Conservation (phyloP, 352 stramenopile species). For the Achlya hypogyna region DNA sequence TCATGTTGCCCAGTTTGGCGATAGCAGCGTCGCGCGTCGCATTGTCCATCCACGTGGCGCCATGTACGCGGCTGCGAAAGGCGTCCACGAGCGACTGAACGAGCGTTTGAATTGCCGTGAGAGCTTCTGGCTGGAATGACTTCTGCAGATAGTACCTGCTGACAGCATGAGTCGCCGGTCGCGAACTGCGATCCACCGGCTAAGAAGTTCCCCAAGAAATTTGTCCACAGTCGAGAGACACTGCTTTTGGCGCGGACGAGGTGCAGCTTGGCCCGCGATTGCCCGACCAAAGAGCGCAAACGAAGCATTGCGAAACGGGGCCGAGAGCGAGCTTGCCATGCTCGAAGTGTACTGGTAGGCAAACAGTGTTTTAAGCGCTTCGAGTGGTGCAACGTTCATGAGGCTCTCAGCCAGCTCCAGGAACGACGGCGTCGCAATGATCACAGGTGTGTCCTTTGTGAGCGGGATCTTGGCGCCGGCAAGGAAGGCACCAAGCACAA, state of each 20-base stretch:
- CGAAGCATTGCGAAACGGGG: conserved; percentile 74
- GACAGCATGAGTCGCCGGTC: too few relatives aligned
- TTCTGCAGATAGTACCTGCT: conserved; percentile 17
- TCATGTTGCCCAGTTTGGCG: conserved; percentile 5
- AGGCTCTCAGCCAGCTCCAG: conserved; percentile 47
- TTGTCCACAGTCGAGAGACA: conserved; percentile 62
- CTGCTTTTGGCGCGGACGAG: conserved; percentile 85
- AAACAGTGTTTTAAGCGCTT: conserved; percentile 39
- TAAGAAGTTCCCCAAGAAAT: conserved; percentile 53
- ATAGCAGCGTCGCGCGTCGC: background rate
- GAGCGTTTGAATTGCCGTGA: conserved; percentile 1
- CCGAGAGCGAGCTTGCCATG: conserved; percentile 33
- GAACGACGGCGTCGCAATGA: conserved; percentile 50
- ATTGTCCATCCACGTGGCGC: conserved; percentile 14
- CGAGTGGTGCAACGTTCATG: conserved; percentile 32
- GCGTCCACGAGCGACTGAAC: background rate
- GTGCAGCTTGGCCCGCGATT: conserved; percentile 73
- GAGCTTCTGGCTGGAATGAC: background rate
- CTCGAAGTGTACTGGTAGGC: conserved; percentile 45
- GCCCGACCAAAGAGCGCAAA: conserved; percentile 85
- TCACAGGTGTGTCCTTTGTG: conserved; percentile 35
- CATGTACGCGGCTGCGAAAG: background rate
- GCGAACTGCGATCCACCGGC: too few relatives aligned
- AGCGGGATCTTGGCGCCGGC: conserved; percentile 33
- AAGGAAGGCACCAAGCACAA: conserved; percentile 45